Evolutionary conservation across 2,329 filamentous ascomycete species (phyloP), one percentile per base, ranked within the genome.

Genomic region (Ambrosiella beaveri): DNA sequence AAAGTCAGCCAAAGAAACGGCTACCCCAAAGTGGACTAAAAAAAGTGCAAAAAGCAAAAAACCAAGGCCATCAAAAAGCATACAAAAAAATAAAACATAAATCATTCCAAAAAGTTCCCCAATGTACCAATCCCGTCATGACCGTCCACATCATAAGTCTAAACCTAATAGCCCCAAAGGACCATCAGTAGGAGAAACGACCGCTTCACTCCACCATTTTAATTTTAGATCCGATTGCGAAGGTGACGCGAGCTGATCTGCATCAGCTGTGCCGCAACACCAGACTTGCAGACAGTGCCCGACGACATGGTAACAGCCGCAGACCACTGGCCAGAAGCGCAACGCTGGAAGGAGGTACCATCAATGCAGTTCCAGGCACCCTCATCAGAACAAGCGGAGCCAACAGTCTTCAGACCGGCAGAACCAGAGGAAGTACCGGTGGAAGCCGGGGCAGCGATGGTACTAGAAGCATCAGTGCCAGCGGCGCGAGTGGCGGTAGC

Each of bases 341-440:
- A 84, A 58, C 79, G 78, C 68, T 83, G 80, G 72, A 80, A 84
- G 54, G 73, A 71, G 27, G 67, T 68, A 54, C 78, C 79, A 19
- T 68, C 71, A 15, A 68, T 71, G 35, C 81, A 84, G 68, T 79
- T 77, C 77, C 77, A 84, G 13, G 67, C 63, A 17, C 81, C 81
- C 63, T 83, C 79, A 3, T 68, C 59, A 39, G 65, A 67, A 69
- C 81, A 83, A 17, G 72, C 57, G 12, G 72, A 68, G 38, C 72
- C 73, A 6, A 70, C 65, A 19, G 66, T 63, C 53, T 66, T 65
- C 57, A 63, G 64, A 45, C 70, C 68, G 35, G 61, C 40, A 38
- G 53, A 45, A 17, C 37, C 35, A 9, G 59, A 60, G 62, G 51
- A 62, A 63, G 19, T 62, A 60, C 37, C 61, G 61, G 58, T 44